These are phyloP conservation scores for Backusella circina DNA, from an alignment of 192 early-diverging fungal species.

Conservation along the genomic window DNA sequence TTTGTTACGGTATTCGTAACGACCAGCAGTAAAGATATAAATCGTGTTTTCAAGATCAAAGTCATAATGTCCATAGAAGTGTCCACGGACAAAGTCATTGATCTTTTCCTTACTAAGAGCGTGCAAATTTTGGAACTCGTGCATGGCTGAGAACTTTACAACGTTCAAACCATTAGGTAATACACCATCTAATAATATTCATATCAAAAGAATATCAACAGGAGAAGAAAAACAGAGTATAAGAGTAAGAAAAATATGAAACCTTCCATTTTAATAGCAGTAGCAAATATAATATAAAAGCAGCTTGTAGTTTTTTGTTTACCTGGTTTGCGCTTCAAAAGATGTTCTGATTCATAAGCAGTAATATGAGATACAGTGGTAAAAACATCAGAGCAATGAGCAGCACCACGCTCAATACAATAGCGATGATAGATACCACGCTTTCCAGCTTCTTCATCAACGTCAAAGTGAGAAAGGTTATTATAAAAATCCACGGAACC, in stretches of 20 bases:
- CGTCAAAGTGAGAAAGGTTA: constrained; percentile 87
- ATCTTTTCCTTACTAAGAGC: constrained; percentile 92
- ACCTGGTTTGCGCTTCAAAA: constrained; percentile 92
- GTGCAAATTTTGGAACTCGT: constrained; percentile 98
- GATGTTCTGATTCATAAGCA: constrained; percentile 92
- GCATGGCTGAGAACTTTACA: constrained; percentile 94
- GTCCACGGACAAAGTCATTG: constrained; percentile 95
- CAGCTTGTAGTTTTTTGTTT: neutral
- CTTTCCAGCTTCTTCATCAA: constrained; percentile 95
- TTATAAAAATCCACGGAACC: constrained; percentile 98
- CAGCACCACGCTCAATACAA: constrained; percentile 91
- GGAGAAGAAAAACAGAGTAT: neutral
- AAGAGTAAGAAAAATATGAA: neutral
- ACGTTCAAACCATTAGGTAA: constrained; percentile 95
- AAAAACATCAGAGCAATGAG: constrained; percentile 94
- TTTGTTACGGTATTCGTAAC: constrained; percentile 97
- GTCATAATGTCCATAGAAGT: constrained; percentile 97
- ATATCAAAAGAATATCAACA: neutral
- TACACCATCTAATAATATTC: constrained; percentile 70
- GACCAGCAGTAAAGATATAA: constrained; percentile 97
- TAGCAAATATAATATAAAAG: neutral
- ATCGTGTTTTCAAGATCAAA: constrained; percentile 96
- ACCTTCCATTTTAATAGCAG: neutral
- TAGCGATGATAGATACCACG: constrained; percentile 97
- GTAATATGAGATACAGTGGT: constrained; percentile 97